Conservation (phyloP, 345 rosid species). For the Aquilaria sinensis region DNA sequence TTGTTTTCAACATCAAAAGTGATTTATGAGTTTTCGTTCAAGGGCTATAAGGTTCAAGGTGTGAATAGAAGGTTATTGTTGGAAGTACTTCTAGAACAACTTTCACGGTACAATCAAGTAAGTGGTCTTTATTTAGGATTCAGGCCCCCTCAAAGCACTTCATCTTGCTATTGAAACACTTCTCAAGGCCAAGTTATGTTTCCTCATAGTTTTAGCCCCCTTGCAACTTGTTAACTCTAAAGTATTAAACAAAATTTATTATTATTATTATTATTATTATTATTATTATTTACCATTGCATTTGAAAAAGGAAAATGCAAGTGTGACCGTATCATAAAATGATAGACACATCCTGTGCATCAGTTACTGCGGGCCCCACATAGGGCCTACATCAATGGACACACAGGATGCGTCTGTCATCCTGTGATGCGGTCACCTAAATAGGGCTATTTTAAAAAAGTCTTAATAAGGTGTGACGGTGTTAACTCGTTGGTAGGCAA, state of each 20-base stretch:
- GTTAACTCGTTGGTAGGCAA: slow-evolving; percentile 58
- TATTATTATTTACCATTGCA: too few relatives aligned
- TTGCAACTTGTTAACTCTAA: not conserved
- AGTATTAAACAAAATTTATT: too few relatives aligned
- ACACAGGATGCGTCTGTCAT: too few relatives aligned
- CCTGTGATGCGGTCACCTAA: too few relatives aligned
- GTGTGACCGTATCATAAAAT: too few relatives aligned
- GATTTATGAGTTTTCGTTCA: slow-evolving; percentile 7
- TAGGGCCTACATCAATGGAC: too few relatives aligned
- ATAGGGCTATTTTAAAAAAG: slow-evolving; percentile 15
- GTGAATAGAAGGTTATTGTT: slow-evolving; percentile 46
- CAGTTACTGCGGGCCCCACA: too few relatives aligned
- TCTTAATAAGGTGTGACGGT: slow-evolving; percentile 68
- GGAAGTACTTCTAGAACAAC: slow-evolving; percentile 44
- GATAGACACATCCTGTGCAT: too few relatives aligned
- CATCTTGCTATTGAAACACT: slow-evolving; percentile 54
- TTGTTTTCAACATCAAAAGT: not conserved
- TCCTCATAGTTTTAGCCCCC: not conserved
- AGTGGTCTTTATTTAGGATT: slow-evolving; percentile 51
- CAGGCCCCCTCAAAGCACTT: slow-evolving; percentile 36
- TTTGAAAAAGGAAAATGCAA: too few relatives aligned
- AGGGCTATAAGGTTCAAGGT: slow-evolving; percentile 40
- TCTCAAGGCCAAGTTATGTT: slow-evolving; percentile 51
- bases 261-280: not conserved
- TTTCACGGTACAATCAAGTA: slow-evolving; percentile 62